Evolutionary conservation across 805 yeast species (phyloP), one percentile per base, ranked within the genome.

Genomic region (Starmerella floricola): DNA sequence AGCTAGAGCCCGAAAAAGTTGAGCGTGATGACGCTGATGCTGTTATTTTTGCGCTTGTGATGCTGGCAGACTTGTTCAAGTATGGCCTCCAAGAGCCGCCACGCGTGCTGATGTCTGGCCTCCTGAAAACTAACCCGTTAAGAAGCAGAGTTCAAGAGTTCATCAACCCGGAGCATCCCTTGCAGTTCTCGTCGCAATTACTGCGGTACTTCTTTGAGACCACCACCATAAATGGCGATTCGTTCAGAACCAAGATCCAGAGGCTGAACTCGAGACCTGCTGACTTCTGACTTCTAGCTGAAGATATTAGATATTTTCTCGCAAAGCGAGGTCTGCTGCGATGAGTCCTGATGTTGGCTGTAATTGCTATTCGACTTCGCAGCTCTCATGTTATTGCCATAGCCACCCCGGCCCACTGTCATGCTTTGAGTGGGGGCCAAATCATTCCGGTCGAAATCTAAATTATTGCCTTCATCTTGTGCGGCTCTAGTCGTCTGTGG

Each of bases 331-430:
- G 8, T 24, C 15, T 13, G 11, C 15, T 19, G 17, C 6, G 4
- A 4, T 4, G 12, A 15, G 13, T 12, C 5, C 11, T 23, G 23
- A 4, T 30, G 20, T 27, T 45, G 49, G 30, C 28, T 21, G 31
- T 38, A 33, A 20, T 30, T 28, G 13, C 39, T 30, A 16, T 30
- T 31, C 13, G 44, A 31, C 28, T 34, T 27, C 21, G 37, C 27
- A 16, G 30, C 36, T 5, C 47, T 29, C 6, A 44, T 30, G 34
- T 48, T 43, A 51, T 76, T 76, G 11, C 82, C 82, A 55, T 70
- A 75, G 1, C 82, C 82, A 8, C 82, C 81, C 48, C 82, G 65
- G 19, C 82, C 82, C 24, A 76, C 67, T 1, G 72, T 57, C 16
- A 51, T 48, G 29, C 49, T 44, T 8, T 45, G 34, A 12, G 49